A percentile compares a stretch with the other conserved stretches of the same genome.
These are phyloP conservation scores for Cryptococcus jaspeensis DNA, from an alignment of 1,284 basidiomycete genomes.

Conservation along the genomic window DNA sequence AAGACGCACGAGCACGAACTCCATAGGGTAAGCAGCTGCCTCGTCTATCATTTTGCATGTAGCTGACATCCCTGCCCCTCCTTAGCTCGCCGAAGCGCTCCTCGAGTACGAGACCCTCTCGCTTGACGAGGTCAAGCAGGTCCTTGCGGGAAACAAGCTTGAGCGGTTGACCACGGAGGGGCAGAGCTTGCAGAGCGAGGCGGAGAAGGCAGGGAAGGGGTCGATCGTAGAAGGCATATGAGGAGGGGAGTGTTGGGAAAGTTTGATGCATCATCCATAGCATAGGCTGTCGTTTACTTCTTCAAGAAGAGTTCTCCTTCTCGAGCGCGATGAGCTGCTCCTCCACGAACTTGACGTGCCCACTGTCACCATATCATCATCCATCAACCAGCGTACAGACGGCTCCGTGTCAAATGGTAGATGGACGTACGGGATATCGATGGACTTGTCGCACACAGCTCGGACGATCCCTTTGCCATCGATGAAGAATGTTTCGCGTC, in stretches of 20 bases:
- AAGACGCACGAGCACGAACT: conserved; percentile 73
- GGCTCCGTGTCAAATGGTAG: no score
- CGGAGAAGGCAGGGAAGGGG: conserved; percentile 23
- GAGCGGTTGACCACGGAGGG: conserved; percentile 31
- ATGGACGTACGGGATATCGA: conserved; percentile 24
- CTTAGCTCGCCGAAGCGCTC: conserved; percentile 84
- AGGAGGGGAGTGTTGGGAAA: neutral
- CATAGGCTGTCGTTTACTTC: conserved; percentile 1
- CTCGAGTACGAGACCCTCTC: conserved; percentile 93
- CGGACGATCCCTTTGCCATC: conserved; percentile 66
- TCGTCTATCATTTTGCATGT: neutral
- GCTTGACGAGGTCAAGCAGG: conserved; percentile 75
- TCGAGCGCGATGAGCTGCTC: conserved; percentile 56
- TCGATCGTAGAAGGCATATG: conserved; percentile 37
- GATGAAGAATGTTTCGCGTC: conserved; percentile 71
- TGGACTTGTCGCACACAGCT: conserved; percentile 50
- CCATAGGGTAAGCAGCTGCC: conserved; percentile 61
- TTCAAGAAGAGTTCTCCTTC: conserved; percentile 5
- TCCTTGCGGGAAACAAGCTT: conserved; percentile 78
- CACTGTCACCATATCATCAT: conserved; percentile 54
- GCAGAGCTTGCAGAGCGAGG: conserved; percentile 28
- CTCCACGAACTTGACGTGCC: conserved; percentile 66
- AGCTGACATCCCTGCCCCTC: conserved; percentile 3
- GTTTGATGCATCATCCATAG: neutral
- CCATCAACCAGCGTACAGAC: no score